Evolutionary conservation across 495 filamentous ascomycete species (phyloP), one percentile per base, ranked within the genome.

Genomic region (Talaromyces trachyspermus): DNA sequence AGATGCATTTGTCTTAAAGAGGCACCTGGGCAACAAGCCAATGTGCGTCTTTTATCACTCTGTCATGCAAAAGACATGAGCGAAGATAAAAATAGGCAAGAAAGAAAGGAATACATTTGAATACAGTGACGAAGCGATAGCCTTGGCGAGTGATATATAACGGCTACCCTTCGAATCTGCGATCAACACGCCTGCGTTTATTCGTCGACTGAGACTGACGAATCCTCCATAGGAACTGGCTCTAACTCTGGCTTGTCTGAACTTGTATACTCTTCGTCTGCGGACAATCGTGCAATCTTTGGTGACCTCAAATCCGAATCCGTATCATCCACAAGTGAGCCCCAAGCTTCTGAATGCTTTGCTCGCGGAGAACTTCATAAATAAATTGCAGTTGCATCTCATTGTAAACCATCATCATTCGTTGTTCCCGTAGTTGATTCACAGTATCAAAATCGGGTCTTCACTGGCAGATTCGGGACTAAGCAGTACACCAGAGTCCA

Each of bases 361-460:
- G 69, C 61, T 90, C 86, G 37, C 78, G 75, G 47, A 96, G 56
- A 0, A 95, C 88, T 55, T 88, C 80, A 66, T 99, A 97, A 35
- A 99, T 77, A 59, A 99, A 97, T 14, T 76, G 62, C 57, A 88
- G 88, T 65, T 99, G 94, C 53, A 75, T 63, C 57, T 90, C 85
- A 23, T 84, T 84, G 64, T 97, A 92, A 3, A 99, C 94, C 94
- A 97, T 99, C 61, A 83, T 86, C 78, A 88, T 87, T 29, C 94
- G 74, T 68, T 99, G 94, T 64, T 91, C 77, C 22, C 94, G 78
- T 56, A 99, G 74, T 54, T 70, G 67, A 51, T 95, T 82, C 37
- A 99, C 94, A 5, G 82, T 80, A 12, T 85, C 75, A 52, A 87
- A 11, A 87, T 73, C 0, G 75, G 74, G 52, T 85, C 82, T n/a